These are phyloP conservation scores for Xylaria sp. DNA, from an alignment of 495 filamentous ascomycete genomes.

Conservation along the genomic window DNA sequence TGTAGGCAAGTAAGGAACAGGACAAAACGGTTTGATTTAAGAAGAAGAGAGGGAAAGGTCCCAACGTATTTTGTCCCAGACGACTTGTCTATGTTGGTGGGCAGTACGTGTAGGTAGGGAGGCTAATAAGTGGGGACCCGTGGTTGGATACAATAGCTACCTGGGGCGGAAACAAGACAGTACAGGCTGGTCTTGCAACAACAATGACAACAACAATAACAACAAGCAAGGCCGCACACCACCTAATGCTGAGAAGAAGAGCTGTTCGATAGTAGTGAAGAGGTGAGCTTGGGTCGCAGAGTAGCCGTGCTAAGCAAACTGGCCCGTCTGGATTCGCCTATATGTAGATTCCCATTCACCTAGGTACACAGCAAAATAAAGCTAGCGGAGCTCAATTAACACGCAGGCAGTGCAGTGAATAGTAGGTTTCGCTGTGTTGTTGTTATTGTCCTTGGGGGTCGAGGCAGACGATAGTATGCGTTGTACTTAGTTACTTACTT, in stretches of 20 bases:
- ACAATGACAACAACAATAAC: not conserved
- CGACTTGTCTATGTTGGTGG: not conserved
- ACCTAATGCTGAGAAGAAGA: no score
- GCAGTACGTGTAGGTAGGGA: conserved; percentile 5
- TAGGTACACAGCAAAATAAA: not conserved
- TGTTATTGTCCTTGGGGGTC: not conserved
- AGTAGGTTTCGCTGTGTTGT: not conserved
- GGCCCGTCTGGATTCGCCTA: not conserved
- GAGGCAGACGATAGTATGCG: no score
- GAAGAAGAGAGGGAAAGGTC: not conserved
- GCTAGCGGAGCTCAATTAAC: not conserved
- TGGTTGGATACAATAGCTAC: conserved; percentile 18
- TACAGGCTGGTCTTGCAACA: not conserved
- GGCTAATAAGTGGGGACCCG: conserved; percentile 4
- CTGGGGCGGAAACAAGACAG: conserved; percentile 1
- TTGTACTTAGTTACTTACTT: no score
- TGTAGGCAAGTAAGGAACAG: not conserved
- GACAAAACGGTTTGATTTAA: not conserved
- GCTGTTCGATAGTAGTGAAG: not conserved
- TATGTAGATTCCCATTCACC: not conserved
- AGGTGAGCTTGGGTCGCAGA: not conserved
- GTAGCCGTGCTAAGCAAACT: not conserved
- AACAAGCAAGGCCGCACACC: not conserved
- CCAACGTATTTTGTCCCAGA: not conserved
- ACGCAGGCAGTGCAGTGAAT: not conserved